phyloP scores from a whole-genome alignment of 768 basidiomycete genomes.

The Cystoderma amianthinum region DNA sequence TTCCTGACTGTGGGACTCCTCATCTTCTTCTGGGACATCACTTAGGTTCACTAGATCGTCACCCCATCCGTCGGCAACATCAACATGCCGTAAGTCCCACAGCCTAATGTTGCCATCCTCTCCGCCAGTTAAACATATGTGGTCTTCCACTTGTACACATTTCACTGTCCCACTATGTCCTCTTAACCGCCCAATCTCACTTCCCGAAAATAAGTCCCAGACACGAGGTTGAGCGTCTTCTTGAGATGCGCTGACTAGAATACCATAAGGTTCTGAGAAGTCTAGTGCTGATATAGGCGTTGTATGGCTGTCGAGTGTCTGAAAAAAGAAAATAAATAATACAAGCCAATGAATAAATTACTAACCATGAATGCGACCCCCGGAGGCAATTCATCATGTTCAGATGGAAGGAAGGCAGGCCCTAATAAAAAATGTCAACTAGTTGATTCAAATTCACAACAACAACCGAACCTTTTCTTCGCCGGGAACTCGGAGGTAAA shows the following conservation, averaged over 20 bases:
- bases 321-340: conserved; percentile 5
- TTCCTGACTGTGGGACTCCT: conserved; percentile 35
- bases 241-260: conserved; percentile 80
- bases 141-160: conserved; percentile 88
- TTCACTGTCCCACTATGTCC: conserved; percentile 84
- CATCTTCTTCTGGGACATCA: conserved; percentile 62
- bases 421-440: conserved; percentile 33
- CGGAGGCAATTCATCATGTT: conserved; percentile 91
- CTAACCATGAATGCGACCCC: conserved; percentile 95
- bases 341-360: conserved; percentile 3
- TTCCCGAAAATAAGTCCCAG: conserved; percentile 91
- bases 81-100: conserved; percentile 88
- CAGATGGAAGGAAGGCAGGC: conserved; percentile 93
- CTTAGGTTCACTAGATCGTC: conserved; percentile 52
- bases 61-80: conserved; percentile 60
- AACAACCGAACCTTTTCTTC: conserved; percentile 52
- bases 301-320: conserved; percentile 80
- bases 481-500: conserved; percentile 53
- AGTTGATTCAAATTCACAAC: background rate
- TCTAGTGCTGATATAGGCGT: conserved; percentile 85
- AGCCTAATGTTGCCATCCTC: conserved; percentile 79
- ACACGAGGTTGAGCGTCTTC: conserved; percentile 85
- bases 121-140: conserved; percentile 85
- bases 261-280: conserved; percentile 95
- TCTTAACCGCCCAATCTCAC: conserved; percentile 76